A percentile compares a stretch with the other conserved stretches of the same genome.
Evolutionary conservation across 2,329 filamentous ascomycete genomes (phyloP).

Genomic region (Pseudogymnoascus sp.): DNA sequence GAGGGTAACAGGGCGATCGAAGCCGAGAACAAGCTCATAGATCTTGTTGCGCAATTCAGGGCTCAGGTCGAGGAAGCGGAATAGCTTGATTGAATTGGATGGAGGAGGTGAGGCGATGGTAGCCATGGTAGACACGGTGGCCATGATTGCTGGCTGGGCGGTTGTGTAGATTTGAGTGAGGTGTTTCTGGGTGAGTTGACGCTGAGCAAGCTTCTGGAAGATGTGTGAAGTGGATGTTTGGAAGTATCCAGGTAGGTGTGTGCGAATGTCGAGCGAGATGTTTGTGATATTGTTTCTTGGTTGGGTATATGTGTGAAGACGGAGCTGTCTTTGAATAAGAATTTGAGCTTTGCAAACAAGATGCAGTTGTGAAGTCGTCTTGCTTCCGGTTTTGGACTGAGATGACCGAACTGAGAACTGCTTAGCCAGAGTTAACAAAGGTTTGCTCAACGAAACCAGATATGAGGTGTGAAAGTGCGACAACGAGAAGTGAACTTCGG

Average conservation of each 20-base stretch:
- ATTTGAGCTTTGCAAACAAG: not conserved
- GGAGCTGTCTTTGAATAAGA: not conserved
- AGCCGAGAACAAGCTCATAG: not conserved
- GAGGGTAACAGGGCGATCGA: not conserved
- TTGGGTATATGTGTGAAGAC: not conserved
- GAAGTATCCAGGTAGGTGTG: not conserved
- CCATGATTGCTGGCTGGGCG: not conserved
- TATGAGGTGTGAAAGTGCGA: not conserved
- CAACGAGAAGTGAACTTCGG: not conserved
- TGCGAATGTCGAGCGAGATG: not conserved
- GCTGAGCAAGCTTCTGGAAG: not conserved
- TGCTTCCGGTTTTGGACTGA: not conserved
- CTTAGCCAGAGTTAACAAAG: not conserved
- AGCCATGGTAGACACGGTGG: not conserved
- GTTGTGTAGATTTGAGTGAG: not conserved
- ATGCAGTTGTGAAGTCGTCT: not conserved
- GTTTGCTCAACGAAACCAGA: not conserved
- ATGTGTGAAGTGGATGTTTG: not conserved
- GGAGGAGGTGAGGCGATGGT: not conserved
- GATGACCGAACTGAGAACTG: not conserved
- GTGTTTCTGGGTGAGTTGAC: not conserved
- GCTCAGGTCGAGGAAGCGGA: not conserved
- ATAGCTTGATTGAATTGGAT: not conserved
- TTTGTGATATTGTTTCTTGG: not conserved
- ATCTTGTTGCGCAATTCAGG: not conserved